Evolutionary conservation across 768 basidiomycete species (phyloP).

Genomic region (Pisolithus microcarpus): DNA sequence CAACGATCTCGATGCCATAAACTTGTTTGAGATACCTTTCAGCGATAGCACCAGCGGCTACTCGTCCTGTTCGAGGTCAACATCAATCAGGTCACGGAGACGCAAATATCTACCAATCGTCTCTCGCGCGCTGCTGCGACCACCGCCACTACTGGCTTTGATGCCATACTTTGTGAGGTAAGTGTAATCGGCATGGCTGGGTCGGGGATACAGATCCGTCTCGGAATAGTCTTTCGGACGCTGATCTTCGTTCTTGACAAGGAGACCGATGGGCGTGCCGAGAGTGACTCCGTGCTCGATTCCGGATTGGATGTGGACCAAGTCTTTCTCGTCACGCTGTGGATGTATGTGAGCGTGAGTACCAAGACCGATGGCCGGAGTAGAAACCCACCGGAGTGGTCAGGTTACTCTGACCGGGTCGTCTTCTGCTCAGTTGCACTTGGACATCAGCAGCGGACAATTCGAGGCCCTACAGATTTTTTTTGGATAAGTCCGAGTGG

Average conservation of each 20-base stretch:
- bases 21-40: conserved; percentile 88
- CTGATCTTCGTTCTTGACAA: conserved; percentile 97
- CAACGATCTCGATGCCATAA: conserved; percentile 90
- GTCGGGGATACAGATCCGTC: conserved; percentile 95
- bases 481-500: conserved; percentile 8
- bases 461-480: conserved; percentile 59
- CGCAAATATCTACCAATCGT: conserved; percentile 67
- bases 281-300: conserved; percentile 90
- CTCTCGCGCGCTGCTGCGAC: conserved; percentile 90
- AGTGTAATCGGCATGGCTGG: conserved; percentile 96
- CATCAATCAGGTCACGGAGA: not conserved
- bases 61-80: conserved; percentile 54
- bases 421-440: conserved; percentile 78
- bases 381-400: conserved; percentile 77
- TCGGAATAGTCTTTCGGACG: conserved; percentile 97
- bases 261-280: conserved; percentile 94
- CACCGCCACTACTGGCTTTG: conserved; percentile 96
- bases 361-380: not conserved
- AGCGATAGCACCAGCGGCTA: conserved; percentile 96
- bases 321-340: conserved; percentile 92
- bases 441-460: conserved; percentile 83
- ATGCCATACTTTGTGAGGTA: conserved; percentile 96
- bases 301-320: conserved; percentile 89
- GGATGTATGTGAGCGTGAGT: conserved; percentile 3
- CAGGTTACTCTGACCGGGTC: conserved; percentile 94